Evolutionary conservation across 1,284 basidiomycete species (phyloP).

Genomic region (Fomitopsis pinicola): DNA sequence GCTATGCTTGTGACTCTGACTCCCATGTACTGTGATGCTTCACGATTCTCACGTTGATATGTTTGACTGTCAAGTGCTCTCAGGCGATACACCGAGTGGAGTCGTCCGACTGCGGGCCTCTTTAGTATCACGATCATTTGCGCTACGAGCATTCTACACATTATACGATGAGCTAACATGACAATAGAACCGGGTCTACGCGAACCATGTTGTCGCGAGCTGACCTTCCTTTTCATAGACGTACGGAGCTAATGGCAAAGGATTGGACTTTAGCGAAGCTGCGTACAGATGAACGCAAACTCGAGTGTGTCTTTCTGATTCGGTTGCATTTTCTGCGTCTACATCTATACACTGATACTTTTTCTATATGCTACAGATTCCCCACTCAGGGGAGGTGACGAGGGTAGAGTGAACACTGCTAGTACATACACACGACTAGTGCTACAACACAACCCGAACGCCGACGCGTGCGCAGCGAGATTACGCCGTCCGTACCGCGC

Average conservation of each 20-base stretch:
- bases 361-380: background rate
- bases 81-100: background rate
- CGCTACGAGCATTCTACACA: too few relatives aligned
- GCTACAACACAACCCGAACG: too few relatives aligned
- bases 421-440: too few relatives aligned
- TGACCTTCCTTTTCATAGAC: too few relatives aligned
- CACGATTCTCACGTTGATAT: background rate
- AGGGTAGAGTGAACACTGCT: background rate
- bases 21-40: background rate
- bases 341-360: background rate
- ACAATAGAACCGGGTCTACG: too few relatives aligned
- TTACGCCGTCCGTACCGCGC: background rate
- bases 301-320: background rate
- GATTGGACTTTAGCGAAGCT: too few relatives aligned
- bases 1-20: background rate
- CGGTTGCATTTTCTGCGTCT: background rate
- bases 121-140: too few relatives aligned
- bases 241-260: background rate
- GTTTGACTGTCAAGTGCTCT: background rate
- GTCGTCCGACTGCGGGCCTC: background rate
- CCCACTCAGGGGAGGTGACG: background rate
- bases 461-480: too few relatives aligned
- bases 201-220: too few relatives aligned
- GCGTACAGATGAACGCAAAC: too few relatives aligned
- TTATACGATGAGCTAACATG: too few relatives aligned